Conservation (phyloP, 2,329 filamentous ascomycete genomes). For the Didymella arachidicola region DNA sequence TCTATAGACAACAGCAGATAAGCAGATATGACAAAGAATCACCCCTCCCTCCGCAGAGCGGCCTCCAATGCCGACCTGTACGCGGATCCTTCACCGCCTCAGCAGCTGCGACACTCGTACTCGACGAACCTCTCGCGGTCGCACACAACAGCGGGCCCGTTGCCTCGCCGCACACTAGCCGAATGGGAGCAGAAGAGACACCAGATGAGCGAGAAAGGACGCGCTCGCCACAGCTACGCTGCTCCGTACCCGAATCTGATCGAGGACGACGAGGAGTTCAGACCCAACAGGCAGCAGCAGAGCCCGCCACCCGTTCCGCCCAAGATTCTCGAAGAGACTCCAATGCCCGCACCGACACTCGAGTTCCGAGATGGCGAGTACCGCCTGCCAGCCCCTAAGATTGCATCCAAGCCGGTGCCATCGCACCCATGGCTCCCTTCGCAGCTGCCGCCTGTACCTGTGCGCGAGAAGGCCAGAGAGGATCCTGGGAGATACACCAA, state of each 20-base stretch:
- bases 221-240: slow-evolving; percentile 43
- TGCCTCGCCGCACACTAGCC: slow-evolving; percentile 32
- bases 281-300: slow-evolving; percentile 31
- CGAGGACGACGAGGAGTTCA: slow-evolving; percentile 44
- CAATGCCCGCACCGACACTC: slow-evolving; percentile 11
- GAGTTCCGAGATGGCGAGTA: slow-evolving; percentile 21
- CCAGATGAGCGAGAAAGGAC: slow-evolving; percentile 19
- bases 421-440: slow-evolving; percentile 31
- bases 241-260: slow-evolving; percentile 42
- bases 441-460: slow-evolving; percentile 21
- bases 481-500: slow-evolving; percentile 67
- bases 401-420: slow-evolving; percentile 16
- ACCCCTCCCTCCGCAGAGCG: slow-evolving; percentile 47
- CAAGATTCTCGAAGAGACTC: slow-evolving; percentile 41
- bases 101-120: slow-evolving; percentile 37
- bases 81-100: slow-evolving; percentile 43
- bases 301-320: slow-evolving; percentile 50
- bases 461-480: slow-evolving; percentile 37
- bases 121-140: slow-evolving; percentile 40
- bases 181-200: slow-evolving; percentile 26
- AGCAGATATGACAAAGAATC: slow-evolving; percentile 48
- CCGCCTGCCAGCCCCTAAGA: slow-evolving; percentile 11
- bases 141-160: slow-evolving; percentile 38
- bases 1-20: slow-evolving; percentile 21
- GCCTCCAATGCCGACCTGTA: slow-evolving; percentile 50